Evolutionary conservation across 768 basidiomycete genomes (phyloP).

Genomic region (Leucosporidium creatinivorum): DNA sequence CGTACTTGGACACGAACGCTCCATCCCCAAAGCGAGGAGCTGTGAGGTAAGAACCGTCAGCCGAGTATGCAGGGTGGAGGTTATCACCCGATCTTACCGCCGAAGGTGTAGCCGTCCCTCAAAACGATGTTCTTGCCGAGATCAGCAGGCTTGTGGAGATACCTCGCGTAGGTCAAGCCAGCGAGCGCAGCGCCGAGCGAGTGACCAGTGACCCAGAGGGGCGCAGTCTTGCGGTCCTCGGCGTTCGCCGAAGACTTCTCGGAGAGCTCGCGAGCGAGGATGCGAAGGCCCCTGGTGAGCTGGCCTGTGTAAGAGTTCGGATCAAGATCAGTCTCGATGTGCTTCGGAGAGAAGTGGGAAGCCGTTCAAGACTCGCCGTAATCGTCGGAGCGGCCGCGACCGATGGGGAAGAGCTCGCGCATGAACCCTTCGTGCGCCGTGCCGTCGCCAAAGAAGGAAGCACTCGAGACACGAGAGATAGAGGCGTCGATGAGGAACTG

Average conservation of each 20-base stretch:
- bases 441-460: constrained; percentile 19
- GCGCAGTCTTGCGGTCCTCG: not conserved
- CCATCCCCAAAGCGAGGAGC: constrained; percentile 24
- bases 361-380: constrained; percentile 16
- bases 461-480: constrained; percentile 3
- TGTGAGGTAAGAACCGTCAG: too few species aligned
- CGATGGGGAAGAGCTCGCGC: constrained; percentile 13
- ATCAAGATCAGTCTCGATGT: too few species aligned
- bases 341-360: too few species aligned
- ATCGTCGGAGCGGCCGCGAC: constrained; percentile 3
- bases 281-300: too few species aligned
- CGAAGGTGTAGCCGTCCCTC: constrained; percentile 10
- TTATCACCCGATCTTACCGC: not conserved
- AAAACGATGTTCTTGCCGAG: constrained; percentile 12
- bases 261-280: too few species aligned
- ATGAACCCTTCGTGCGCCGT: constrained; percentile 19
- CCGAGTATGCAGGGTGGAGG: too few species aligned
- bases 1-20: not conserved
- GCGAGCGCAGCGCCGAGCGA: constrained; percentile 21
- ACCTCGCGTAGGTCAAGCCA: constrained; percentile 14
- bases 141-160: constrained; percentile 11
- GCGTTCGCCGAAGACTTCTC: too few species aligned
- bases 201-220: constrained; percentile 25
- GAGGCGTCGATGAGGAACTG: constrained; percentile 20
- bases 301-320: too few species aligned